phyloP scores from a whole-genome alignment of 257 asterid species.

The Solanum sejunctum region DNA sequence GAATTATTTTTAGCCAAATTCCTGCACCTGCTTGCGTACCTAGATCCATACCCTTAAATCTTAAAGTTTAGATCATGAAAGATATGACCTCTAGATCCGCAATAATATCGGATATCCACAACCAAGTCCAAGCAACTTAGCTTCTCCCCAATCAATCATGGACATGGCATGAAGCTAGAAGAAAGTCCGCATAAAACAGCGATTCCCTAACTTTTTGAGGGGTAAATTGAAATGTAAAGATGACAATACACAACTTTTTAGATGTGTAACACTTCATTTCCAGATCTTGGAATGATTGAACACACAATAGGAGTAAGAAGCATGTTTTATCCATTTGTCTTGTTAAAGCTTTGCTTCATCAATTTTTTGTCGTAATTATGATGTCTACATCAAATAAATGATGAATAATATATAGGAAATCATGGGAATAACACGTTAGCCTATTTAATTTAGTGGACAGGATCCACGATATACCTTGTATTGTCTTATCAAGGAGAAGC shows the following conservation, averaged over 20 bases:
- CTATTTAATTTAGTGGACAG: neutral
- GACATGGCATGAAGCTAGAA: neutral
- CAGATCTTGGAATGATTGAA: neutral
- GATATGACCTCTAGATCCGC: neutral
- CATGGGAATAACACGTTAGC: neutral
- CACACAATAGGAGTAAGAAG: neutral
- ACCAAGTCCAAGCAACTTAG: neutral
- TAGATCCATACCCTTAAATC: neutral
- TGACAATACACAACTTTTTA: neutral
- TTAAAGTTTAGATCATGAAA: neutral
- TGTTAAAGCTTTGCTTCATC: neutral
- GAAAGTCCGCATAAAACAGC: neutral
- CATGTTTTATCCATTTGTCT: neutral
- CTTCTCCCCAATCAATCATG: neutral
- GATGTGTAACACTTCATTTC: neutral
- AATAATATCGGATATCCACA: neutral
- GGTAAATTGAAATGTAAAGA: neutral
- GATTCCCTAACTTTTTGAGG: neutral
- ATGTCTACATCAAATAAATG: neutral
- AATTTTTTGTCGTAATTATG: neutral
- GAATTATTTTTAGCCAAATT: neutral
- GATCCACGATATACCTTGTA: slow-evolving; percentile 48
- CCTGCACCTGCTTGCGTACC: neutral
- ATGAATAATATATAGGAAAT: neutral
- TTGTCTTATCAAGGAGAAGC: slow-evolving; percentile 68